Base-by-base conservation (phyloP, 441 rosid species). In the Pelargonium cotyledonis region DNA sequence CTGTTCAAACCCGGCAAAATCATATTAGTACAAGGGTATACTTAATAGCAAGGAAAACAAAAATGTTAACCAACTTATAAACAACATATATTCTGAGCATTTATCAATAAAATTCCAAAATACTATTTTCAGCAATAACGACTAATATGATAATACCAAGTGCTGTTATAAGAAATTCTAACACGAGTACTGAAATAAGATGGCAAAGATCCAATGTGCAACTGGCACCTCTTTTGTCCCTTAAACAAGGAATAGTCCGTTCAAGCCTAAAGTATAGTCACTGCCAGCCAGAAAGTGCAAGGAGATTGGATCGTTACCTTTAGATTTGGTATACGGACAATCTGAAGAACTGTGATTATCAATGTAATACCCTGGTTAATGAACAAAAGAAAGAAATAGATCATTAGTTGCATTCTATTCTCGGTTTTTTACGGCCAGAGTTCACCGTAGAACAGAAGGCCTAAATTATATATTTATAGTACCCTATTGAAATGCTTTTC, bases 291-390 rank as follows among this genome's bases (percentile, higher is more conserved):
- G 75, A 41, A 53, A 4, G 21, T 58, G 62, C 68, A 72, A 68
- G 65, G 62, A 65, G 63, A 43, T 71, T 31, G 64, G 40, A 40
- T 63, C 21, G 61, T 72, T 88, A 94, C 99, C 99, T 94, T 91
- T 73, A 94, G 92, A 81, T 94, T 94, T 72, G 99, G 99, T 43
- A 94, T 85, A 51, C 81, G 90, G 79, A 91, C 97, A 73, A 94
- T 89, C 79, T 94, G 99, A 79, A 94, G 85, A 75, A 94, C 97
- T 7, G 96, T 91, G 81, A 94, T 82, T 68, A 94, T 91, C 79
- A 94, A 79, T n/a, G 97, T 91, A 81, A 94, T 90, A 68, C 99
- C 99, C 97, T 94, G 85, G 73, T 77, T 71, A 66, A 46, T 73
- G 63, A 69, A 68, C 58, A 73, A 60, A 65, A 3, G 63, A 67